Base-by-base conservation (phyloP, 2,329 filamentous ascomycete species). In the Pestalotiopsis sp. region DNA sequence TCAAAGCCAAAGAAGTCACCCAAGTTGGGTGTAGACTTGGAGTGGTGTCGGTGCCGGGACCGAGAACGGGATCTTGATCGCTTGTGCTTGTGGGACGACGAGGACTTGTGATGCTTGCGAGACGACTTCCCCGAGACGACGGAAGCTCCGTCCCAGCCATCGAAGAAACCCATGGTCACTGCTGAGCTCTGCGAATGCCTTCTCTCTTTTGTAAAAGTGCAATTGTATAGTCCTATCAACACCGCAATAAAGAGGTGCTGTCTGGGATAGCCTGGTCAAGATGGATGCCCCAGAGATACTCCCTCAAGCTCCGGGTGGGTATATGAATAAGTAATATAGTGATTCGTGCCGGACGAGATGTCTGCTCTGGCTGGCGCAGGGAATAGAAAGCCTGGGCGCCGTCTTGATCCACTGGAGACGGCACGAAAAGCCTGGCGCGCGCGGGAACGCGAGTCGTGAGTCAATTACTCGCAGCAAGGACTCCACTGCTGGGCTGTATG, bases 141-240 rank as follows among this genome's bases (percentile, higher is more conserved):
- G 64, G 77, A 78, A 13, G 72, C 76, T 68, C 72, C 72, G 70
- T 78, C 77, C 76, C 76, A 78, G 60, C 72, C 68, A 63, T 77
- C 76, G 65, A 74, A 77, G 70, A 78, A 73, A 25, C 77, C 77
- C 77, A 78, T 78, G 12, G 31, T 70, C 14, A 56, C 23, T 64
- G 23, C 57, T 59, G n/a, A 59, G 20, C 23, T 27, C 14, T 59
- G 12, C 27, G 12, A 36, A 12, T 27, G 23, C 12, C 23, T 58
- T 58, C 56, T 58, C 20, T 23, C 56, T 58, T 59, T 59, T n/a
- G 9, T 36, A 11, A 17, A 23, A 27, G 20, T 27, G 23, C 23
- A 36, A 36, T 36, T 36, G 57, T 23, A 3, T 12, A 59, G 13
- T 5, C 14, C 57, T 25, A 36, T 27, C 12, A 11, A 9, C 20